Conservation (phyloP, 306 rosid species). For the Clitoria ternatea region DNA sequence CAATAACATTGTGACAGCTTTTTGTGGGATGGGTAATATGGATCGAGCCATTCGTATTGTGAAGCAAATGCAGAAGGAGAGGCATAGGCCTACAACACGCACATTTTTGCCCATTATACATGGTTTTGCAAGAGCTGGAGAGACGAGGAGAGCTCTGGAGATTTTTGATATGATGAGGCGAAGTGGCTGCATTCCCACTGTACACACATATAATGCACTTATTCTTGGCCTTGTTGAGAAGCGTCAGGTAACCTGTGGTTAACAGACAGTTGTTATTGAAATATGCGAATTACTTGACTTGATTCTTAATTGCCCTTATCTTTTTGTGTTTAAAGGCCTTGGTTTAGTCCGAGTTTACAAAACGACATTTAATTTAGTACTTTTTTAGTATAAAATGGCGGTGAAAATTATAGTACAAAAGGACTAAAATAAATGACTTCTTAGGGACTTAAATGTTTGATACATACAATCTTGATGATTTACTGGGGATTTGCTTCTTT, state of each 20-base stretch:
- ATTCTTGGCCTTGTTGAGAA: slow-evolving; percentile 95
- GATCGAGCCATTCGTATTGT: slow-evolving; percentile 75
- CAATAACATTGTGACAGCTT: slow-evolving; percentile 77
- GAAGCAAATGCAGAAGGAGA: slow-evolving; percentile 79
- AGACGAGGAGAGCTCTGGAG: slow-evolving; percentile 73
- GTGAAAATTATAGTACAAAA: too few species aligned
- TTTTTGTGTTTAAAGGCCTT: not conserved
- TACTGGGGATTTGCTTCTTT: too few species aligned
- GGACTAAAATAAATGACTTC: too few species aligned
- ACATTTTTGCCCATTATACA: slow-evolving; percentile 92
- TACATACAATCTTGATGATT: too few species aligned
- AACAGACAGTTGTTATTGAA: not conserved
- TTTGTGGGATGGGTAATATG: slow-evolving; percentile 97
- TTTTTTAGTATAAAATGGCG: too few species aligned
- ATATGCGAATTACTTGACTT: not conserved
- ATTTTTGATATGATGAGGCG: slow-evolving; percentile 90
- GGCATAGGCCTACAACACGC: slow-evolving; percentile 82
- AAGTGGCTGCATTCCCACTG: slow-evolving; percentile 93
- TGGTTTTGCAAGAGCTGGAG: slow-evolving; percentile 88
- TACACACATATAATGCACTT: slow-evolving; percentile 91
- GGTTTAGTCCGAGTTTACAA: too few species aligned
- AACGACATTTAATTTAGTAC: too few species aligned
- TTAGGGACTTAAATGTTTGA: too few species aligned
- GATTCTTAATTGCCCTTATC: not conserved
- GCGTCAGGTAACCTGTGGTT: slow-evolving; percentile 60